Conservation (phyloP, 1,139 yeast species). For the Ashbya aceris region DNA sequence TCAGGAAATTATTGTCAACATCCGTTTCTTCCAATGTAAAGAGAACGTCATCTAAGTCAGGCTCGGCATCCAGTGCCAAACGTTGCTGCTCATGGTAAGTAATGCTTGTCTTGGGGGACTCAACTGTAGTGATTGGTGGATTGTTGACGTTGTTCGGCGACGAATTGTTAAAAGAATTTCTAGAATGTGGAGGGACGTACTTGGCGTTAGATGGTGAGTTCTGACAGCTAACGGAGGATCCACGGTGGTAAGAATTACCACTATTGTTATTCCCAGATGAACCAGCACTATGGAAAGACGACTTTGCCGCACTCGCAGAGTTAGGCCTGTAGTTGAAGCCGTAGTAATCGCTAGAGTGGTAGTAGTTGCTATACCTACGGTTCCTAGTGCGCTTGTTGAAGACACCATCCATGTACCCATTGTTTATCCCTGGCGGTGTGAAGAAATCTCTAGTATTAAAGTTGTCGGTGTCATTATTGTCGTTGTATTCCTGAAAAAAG, state of each 20-base stretch:
- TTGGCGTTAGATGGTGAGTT: constrained; percentile 35
- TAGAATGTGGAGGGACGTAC: constrained; percentile 63
- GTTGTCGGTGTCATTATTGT: constrained; percentile 15
- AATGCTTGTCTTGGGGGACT: constrained; percentile 8
- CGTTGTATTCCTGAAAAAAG: constrained; percentile 31
- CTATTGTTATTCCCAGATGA: constrained; percentile 10
- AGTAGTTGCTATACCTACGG: constrained; percentile 11
- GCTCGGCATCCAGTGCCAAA: constrained; percentile 20
- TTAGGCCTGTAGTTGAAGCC: constrained; percentile 10
- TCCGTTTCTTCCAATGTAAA: constrained; percentile 37
- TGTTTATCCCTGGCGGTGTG: constrained; percentile 67
- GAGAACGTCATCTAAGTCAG: constrained; percentile 34
- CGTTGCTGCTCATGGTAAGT: constrained; percentile 19
- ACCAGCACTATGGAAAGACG: constrained; percentile 4
- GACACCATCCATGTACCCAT: constrained; percentile 63
- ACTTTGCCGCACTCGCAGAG: constrained; percentile 2
- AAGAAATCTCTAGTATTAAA: constrained; percentile 64
- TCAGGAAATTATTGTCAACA: constrained; percentile 20
- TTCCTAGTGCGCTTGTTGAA: constrained; percentile 34
- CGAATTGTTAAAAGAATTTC: constrained; percentile 26
- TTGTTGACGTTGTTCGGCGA: constrained; percentile 25
- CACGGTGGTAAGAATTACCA: constrained; percentile 8
- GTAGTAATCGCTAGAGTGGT: constrained; percentile 11
- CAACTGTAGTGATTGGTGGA: constrained; percentile 20
- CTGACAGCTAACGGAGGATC: constrained; percentile 9